A percentile compares a stretch with the other conserved stretches of the same genome.
These are phyloP conservation scores for Daucus carota DNA, from an alignment of 129 eudicot genomes.

Conservation along the genomic window DNA sequence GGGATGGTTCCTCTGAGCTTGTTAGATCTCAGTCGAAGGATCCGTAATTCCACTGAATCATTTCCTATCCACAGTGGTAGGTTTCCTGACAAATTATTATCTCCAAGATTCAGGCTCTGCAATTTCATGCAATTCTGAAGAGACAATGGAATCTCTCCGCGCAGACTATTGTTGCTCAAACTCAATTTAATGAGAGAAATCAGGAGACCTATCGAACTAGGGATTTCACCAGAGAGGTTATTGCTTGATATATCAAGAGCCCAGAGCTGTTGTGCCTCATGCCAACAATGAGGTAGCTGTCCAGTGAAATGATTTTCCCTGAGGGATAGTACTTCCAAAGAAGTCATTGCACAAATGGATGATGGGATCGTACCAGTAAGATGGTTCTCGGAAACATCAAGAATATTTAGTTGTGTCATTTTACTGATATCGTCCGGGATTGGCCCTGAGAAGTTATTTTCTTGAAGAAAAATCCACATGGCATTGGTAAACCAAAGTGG, in stretches of 20 bases:
- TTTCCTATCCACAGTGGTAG: constrained; percentile 4
- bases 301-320: constrained; percentile 6
- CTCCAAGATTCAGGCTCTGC: constrained; percentile 9
- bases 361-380: constrained; percentile 5
- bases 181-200: not conserved
- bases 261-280: not conserved
- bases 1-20: constrained; percentile 10
- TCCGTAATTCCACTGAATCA: not conserved
- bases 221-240: not conserved
- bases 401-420: not conserved
- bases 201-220: constrained; percentile 3
- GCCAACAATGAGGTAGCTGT: not conserved
- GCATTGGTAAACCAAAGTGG: not conserved
- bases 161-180: not conserved
- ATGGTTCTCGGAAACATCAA: constrained; percentile 12
- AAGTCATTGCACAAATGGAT: not conserved
- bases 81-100: not conserved
- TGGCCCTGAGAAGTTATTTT: not conserved
- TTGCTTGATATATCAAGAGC: not conserved
- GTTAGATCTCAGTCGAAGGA: constrained; percentile 8
- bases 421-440: not conserved
- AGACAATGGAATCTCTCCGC: not conserved
- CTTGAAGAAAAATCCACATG: not conserved
- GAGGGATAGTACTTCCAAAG: not conserved
- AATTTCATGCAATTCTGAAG: not conserved